These are phyloP conservation scores for Rosa rugosa DNA, from an alignment of 306 rosid species.

Conservation along the genomic window DNA sequence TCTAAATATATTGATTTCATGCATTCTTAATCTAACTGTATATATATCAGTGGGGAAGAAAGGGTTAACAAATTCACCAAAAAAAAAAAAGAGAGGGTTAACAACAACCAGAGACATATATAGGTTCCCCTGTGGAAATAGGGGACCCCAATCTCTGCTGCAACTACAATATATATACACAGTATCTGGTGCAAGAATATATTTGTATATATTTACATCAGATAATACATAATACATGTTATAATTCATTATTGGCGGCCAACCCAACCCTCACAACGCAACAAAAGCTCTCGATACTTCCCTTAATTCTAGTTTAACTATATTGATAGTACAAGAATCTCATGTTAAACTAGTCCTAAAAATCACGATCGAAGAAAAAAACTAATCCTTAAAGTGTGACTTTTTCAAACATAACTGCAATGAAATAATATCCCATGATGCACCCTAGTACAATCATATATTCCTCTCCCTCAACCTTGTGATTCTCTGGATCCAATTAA, in stretches of 20 bases:
- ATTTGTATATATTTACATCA: background rate
- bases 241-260: background rate
- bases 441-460: constrained; percentile 27
- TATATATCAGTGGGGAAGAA: too few relatives aligned
- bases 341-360: constrained; percentile 19
- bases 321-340: constrained; percentile 9
- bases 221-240: background rate
- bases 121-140: too few relatives aligned
- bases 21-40: background rate
- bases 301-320: constrained; percentile 5
- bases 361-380: background rate
- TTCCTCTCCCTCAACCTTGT: constrained; percentile 21
- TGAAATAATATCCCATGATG: constrained; percentile 18
- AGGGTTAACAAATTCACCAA: too few relatives aligned
- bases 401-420: background rate
- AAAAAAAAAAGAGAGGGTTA: too few relatives aligned
- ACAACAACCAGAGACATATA: too few relatives aligned
- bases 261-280: background rate
- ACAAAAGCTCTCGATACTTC: constrained; percentile 6
- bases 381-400: background rate
- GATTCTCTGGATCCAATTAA: constrained; percentile 35
- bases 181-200: constrained; percentile 8
- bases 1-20: too few relatives aligned
- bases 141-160: background rate
- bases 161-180: background rate